Conservation (phyloP, 257 asterid genomes). For the Verbascum thapsus region DNA sequence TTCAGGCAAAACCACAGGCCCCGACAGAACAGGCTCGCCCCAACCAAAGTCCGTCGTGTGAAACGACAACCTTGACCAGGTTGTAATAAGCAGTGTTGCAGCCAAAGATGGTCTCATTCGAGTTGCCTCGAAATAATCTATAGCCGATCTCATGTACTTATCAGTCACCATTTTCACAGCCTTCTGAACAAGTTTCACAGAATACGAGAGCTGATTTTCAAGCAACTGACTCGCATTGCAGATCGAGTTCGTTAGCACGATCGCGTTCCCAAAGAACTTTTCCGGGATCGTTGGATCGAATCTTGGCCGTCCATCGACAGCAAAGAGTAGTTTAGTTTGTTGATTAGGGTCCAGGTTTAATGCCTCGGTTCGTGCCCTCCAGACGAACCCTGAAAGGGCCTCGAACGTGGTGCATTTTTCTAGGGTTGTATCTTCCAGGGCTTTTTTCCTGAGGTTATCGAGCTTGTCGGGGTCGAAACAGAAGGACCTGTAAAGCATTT, state of each 20-base stretch:
- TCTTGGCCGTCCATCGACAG: slow-evolving; percentile 77
- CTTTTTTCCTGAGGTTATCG: slow-evolving; percentile 47
- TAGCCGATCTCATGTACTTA: slow-evolving; percentile 78
- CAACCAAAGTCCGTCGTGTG: slow-evolving; percentile 88
- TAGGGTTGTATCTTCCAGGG: slow-evolving; percentile 51
- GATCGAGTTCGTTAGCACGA: slow-evolving; percentile 69
- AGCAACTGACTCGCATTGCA: slow-evolving; percentile 60
- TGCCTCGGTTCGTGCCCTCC: slow-evolving; percentile 75
- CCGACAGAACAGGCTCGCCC: slow-evolving; percentile 78
- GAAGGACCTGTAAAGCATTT: slow-evolving; percentile 69
- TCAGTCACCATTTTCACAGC: slow-evolving; percentile 73
- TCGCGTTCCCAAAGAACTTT: slow-evolving; percentile 80
- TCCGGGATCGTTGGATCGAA: slow-evolving; percentile 73
- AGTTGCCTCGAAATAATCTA: slow-evolving; percentile 78
- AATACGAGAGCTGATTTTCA: slow-evolving; percentile 52
- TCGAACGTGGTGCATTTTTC: slow-evolving; percentile 78
- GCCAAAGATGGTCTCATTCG: slow-evolving; percentile 76
- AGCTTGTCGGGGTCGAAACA: slow-evolving; percentile 75
- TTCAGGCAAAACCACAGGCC: slow-evolving; percentile 81
- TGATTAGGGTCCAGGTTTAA: slow-evolving; percentile 67
- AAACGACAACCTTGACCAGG: slow-evolving; percentile 83
- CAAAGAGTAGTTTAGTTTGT: slow-evolving; percentile 77
- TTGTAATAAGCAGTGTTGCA: slow-evolving; percentile 73
- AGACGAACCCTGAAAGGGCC: slow-evolving; percentile 78
- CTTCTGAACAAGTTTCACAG: slow-evolving; percentile 63